Percentiles rank a stretch among this genome's conserved stretches.
Evolutionary conservation across 169 alveolate species (phyloP).

Genomic region (Plasmodium adleri): DNA sequence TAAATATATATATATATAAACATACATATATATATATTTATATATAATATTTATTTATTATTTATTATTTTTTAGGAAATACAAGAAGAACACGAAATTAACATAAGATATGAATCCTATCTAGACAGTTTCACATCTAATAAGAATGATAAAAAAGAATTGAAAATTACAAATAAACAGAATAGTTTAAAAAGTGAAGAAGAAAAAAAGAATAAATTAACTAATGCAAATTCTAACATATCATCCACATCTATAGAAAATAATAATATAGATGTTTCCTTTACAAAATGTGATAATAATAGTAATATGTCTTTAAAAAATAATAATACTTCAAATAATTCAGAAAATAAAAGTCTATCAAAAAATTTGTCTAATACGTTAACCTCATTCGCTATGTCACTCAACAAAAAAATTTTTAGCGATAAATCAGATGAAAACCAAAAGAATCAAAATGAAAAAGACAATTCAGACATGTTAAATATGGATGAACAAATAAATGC

Average conservation of each 20-base stretch:
- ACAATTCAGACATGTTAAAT: background rate
- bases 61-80: constrained; percentile 21
- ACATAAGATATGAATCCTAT: constrained; percentile 52
- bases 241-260: background rate
- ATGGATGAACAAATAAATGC: background rate
- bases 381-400: background rate
- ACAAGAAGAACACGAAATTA: constrained; percentile 46
- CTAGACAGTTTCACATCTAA: background rate
- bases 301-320: background rate
- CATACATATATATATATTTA: background rate
- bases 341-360: background rate
- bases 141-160: constrained; percentile 12
- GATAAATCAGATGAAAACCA: background rate
- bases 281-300: background rate
- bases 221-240: background rate
- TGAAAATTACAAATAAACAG: background rate
- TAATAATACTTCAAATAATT: background rate
- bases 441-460: background rate
- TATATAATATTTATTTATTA: background rate
- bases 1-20: background rate
- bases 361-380: background rate
- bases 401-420: background rate
- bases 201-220: background rate
- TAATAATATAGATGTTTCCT: background rate
- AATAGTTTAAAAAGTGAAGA: background rate